phyloP scores from a whole-genome alignment of 495 filamentous ascomycete genomes.

The Neurospora sublineolata region DNA sequence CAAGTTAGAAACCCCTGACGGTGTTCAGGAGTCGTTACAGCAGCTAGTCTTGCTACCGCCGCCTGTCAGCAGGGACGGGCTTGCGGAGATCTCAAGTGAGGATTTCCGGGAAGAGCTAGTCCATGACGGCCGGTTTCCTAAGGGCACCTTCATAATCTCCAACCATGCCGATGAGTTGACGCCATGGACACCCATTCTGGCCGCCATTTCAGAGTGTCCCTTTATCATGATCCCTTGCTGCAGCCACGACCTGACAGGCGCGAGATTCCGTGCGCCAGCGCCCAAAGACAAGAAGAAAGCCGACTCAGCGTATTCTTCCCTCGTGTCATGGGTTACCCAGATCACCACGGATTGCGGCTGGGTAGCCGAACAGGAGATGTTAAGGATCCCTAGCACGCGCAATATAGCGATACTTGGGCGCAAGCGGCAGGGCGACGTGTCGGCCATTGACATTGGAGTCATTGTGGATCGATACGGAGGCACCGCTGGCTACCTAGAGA shows the following conservation, averaged over 20 bases:
- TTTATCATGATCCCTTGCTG: slow-evolving; percentile 94
- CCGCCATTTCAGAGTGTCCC: slow-evolving; percentile 57
- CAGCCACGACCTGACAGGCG: slow-evolving; percentile 73
- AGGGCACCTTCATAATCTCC: slow-evolving; percentile 81
- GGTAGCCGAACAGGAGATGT: slow-evolving; percentile 62
- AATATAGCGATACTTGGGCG: slow-evolving; percentile 72
- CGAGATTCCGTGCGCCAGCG: slow-evolving; percentile 56
- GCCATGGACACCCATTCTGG: slow-evolving; percentile 86
- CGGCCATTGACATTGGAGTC: slow-evolving; percentile 21
- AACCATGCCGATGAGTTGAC: slow-evolving; percentile 96
- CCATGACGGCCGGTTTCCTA: slow-evolving; percentile 61
- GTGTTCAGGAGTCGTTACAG: slow-evolving; percentile 36
- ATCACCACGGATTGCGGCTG: slow-evolving; percentile 63
- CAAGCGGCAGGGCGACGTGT: slow-evolving; percentile 11
- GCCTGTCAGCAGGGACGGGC: slow-evolving; percentile 22
- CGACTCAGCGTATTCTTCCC: slow-evolving; percentile 55
- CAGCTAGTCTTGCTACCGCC: slow-evolving; percentile 67
- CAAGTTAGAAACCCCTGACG: slow-evolving; percentile 22
- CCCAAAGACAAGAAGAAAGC: slow-evolving; percentile 40
- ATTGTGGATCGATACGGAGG: slow-evolving; percentile 42
- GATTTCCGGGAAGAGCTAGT: slow-evolving; percentile 26
- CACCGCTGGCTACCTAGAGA: slow-evolving; percentile 42
- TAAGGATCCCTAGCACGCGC: slow-evolving; percentile 82
- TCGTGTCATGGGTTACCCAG: slow-evolving; percentile 57
- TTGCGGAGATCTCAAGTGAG: slow-evolving; percentile 7